These are phyloP conservation scores for Choiromyces venosus DNA, from an alignment of 495 filamentous ascomycete genomes.

Conservation along the genomic window DNA sequence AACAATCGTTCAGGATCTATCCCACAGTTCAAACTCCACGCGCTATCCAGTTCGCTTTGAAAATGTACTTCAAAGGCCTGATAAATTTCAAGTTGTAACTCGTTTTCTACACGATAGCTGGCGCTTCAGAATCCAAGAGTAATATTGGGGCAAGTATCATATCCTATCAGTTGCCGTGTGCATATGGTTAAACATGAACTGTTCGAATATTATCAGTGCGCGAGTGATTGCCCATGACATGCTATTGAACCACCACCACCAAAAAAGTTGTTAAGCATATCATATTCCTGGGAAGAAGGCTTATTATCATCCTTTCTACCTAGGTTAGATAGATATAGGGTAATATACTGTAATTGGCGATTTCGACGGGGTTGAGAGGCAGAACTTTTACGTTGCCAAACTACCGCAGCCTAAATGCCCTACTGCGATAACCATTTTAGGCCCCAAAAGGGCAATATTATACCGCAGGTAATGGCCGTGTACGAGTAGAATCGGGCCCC, in stretches of 20 bases:
- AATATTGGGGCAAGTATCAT: background rate
- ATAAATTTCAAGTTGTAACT: background rate
- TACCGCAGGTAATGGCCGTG: too few relatives aligned
- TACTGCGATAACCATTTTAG: too few relatives aligned
- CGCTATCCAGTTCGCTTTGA: background rate
- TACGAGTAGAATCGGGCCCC: too few relatives aligned
- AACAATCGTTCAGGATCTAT: background rate
- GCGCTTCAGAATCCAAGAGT: background rate
- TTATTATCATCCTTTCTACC: background rate
- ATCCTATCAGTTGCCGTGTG: background rate
- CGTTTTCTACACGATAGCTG: background rate
- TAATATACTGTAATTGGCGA: too few relatives aligned
- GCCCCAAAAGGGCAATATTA: too few relatives aligned
- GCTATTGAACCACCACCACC: background rate
- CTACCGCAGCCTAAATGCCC: too few relatives aligned
- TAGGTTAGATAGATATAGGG: too few relatives aligned
- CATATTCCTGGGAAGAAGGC: background rate
- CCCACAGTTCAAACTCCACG: background rate
- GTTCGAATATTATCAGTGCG: background rate
- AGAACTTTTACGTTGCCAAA: too few relatives aligned
- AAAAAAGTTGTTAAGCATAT: background rate
- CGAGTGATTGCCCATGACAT: background rate
- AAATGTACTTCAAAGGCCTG: background rate
- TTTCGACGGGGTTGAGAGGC: too few relatives aligned
- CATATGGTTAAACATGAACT: background rate